Base-by-base conservation (phyloP, 2,329 filamentous ascomycete species). In the Diaporthe ampelina region DNA sequence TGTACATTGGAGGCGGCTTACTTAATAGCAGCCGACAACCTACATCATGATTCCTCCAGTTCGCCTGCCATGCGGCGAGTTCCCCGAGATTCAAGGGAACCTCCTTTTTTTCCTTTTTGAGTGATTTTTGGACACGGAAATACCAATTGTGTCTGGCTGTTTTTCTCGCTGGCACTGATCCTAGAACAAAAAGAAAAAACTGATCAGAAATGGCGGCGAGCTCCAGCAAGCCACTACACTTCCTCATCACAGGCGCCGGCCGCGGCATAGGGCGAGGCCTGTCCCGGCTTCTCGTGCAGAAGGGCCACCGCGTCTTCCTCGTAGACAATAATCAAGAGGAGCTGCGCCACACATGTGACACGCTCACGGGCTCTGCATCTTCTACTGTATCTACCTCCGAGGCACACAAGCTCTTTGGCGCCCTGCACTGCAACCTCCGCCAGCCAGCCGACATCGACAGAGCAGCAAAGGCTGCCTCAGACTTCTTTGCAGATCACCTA, bases 201-300 rank as follows among this genome's bases (percentile, higher is more conserved):
- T 13, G 8, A 11, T 4, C 26, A 32, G 6, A 6, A 32, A 72
- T 72, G 69, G 69, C 48, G 24, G 48, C 57, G 37, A 63, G 32
- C 48, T 6, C 69, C 32, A 72, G 45, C 21, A 72, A 72, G 57
- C 58, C 74, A 9, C 74, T 75, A n/a, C 59, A 74, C 35, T 71
- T 75, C 75, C 86, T 94, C 77, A 86, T 94, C 82, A 94, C 92
- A 26, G 92, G 90, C 57, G 85, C 89, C 68, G 90, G 91, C 72
- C 91, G 91, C 48, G 92, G 92, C 74, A 94, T 94, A 78, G 92
- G 92, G 40, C 84, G 87, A 68, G 91, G 91, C 72, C 92, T 92
- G 68, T 91, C 91, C 76, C 86, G 74, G 52, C 80, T 82, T 1
- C 81, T 86, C 8, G 80, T 86, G 32, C 75, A 78, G 48, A 78